A percentile compares a stretch with the other conserved stretches of the same genome.
Evolutionary conservation across 129 eudicot genomes (phyloP).

Genomic region (Erigeron canadensis): DNA sequence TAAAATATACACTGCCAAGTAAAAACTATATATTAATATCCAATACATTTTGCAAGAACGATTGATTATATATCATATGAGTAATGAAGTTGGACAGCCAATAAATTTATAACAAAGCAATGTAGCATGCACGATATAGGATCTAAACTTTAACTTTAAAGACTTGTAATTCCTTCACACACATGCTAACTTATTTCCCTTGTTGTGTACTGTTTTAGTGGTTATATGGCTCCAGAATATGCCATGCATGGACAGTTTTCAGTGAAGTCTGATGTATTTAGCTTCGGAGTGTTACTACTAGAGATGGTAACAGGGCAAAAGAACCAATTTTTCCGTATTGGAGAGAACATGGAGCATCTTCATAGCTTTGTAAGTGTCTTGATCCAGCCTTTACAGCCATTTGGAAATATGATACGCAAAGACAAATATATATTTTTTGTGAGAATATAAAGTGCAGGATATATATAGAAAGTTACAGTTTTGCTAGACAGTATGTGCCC

Average conservation of each 20-base stretch:
- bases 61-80: too few species aligned
- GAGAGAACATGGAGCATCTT: not conserved
- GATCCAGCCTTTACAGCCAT: not conserved
- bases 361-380: not conserved
- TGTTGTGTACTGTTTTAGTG: not conserved
- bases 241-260: conserved; percentile 11
- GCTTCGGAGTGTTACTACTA: conserved; percentile 7
- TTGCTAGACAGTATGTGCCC: not conserved
- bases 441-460: not conserved
- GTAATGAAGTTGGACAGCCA: too few species aligned
- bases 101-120: too few species aligned
- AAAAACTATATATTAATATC: too few species aligned
- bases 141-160: too few species aligned
- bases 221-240: conserved; percentile 15
- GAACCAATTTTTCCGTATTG: not conserved
- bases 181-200: not conserved
- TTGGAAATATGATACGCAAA: not conserved
- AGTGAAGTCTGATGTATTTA: conserved; percentile 6
- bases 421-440: not conserved
- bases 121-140: too few species aligned
- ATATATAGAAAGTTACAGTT: not conserved
- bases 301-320: conserved; percentile 6
- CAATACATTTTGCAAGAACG: too few species aligned
- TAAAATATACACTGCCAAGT: too few species aligned
- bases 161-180: not conserved